phyloP scores from a whole-genome alignment of 2,329 filamentous ascomycete species.

The Pseudofabraea citricarpa region DNA sequence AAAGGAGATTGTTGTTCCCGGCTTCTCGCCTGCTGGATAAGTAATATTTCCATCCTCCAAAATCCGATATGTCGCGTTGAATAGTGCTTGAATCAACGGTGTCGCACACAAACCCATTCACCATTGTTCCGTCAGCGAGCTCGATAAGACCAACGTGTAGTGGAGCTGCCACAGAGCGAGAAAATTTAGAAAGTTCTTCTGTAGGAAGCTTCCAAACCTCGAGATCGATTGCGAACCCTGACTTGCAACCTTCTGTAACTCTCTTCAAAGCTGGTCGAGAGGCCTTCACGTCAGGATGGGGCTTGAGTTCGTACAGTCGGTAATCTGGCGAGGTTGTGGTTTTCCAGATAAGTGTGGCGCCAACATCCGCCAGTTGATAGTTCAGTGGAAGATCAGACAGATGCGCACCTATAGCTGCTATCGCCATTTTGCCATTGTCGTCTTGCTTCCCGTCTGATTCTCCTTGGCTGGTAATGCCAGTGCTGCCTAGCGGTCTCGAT shows the following conservation, averaged over 20 bases:
- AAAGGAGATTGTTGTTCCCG: background rate
- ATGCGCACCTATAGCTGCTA: slow-evolving; percentile 33
- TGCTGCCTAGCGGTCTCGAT: no score
- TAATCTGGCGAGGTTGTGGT: slow-evolving; percentile 29
- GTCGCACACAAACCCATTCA: slow-evolving; percentile 33
- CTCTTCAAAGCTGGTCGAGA: slow-evolving; percentile 30
- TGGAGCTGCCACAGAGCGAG: slow-evolving; percentile 29
- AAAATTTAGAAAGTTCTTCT: slow-evolving; percentile 25
- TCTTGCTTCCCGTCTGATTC: no score
- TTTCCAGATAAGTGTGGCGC: slow-evolving; percentile 19
- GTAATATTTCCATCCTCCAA: background rate
- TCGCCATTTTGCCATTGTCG: no score
- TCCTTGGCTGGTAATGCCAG: no score
- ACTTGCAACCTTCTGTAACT: slow-evolving; percentile 7
- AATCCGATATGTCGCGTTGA: background rate
- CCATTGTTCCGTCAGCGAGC: slow-evolving; percentile 29
- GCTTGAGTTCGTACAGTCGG: slow-evolving; percentile 24
- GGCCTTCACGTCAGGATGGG: slow-evolving; percentile 5
- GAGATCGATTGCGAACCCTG: slow-evolving; percentile 27
- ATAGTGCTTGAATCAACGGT: background rate
- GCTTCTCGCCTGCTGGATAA: background rate
- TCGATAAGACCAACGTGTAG: slow-evolving; percentile 32
- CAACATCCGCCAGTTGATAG: slow-evolving; percentile 28
- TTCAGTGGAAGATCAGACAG: slow-evolving; percentile 30
- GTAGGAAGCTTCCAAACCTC: slow-evolving; percentile 33